These are phyloP conservation scores for Verbena officinalis DNA, from an alignment of 257 asterid genomes.

Conservation along the genomic window DNA sequence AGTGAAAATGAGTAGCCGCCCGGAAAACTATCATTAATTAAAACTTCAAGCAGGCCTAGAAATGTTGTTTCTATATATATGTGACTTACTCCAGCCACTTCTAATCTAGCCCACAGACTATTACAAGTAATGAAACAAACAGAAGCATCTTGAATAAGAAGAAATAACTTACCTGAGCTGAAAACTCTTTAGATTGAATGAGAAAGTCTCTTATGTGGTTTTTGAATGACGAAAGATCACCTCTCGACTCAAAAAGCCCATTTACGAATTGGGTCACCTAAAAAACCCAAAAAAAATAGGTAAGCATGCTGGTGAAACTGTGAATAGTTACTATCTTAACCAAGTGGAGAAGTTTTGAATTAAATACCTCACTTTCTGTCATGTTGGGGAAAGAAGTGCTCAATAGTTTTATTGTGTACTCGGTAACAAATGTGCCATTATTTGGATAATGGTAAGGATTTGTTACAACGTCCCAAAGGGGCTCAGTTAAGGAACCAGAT, in stretches of 20 bases:
- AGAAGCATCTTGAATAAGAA: not conserved
- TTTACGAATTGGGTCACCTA: slow-evolving; percentile 92
- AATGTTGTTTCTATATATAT: too few species aligned
- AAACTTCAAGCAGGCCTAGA: slow-evolving; percentile 5
- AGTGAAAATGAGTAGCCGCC: too few species aligned
- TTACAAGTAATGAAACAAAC: not conserved
- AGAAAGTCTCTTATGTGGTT: slow-evolving; percentile 92
- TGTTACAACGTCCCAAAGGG: slow-evolving; percentile 87
- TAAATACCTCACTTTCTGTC: slow-evolving; percentile 78
- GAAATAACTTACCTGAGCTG: slow-evolving; percentile 76
- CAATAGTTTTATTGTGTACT: slow-evolving; percentile 85
- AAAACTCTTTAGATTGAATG: slow-evolving; percentile 93
- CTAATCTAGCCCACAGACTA: not conserved
- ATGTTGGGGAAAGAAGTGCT: slow-evolving; percentile 96
- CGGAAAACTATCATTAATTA: not conserved
- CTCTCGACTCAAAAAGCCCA: slow-evolving; percentile 78
- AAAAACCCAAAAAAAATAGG: slow-evolving; percentile 18
- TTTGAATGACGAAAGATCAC: slow-evolving; percentile 72
- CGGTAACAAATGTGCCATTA: slow-evolving; percentile 70
- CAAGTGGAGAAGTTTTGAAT: not conserved
- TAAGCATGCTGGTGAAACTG: not conserved
- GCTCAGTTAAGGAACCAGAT: slow-evolving; percentile 74
- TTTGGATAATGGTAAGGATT: slow-evolving; percentile 71
- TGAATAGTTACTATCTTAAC: slow-evolving; percentile 17
- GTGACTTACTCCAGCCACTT: too few species aligned